Conservation (phyloP, 2,329 filamentous ascomycete genomes). For the Penicillium frequentans region DNA sequence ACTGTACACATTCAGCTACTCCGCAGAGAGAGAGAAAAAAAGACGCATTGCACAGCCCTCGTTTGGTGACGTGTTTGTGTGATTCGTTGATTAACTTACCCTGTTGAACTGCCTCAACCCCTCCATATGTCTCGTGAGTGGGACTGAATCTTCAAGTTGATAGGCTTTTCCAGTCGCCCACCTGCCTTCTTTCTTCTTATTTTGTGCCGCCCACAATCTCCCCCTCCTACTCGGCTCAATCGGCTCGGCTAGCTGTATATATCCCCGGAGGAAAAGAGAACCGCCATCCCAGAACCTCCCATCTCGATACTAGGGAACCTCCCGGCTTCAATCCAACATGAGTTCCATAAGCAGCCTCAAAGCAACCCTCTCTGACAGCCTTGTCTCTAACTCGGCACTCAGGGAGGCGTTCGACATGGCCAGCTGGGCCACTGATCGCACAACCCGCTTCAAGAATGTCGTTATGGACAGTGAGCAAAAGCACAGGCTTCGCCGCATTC, state of each 20-base stretch:
- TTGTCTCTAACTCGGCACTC: constrained; percentile 1
- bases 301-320: background rate
- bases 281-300: background rate
- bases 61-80: background rate
- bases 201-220: background rate
- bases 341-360: background rate
- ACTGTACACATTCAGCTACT: background rate
- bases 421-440: background rate
- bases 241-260: background rate
- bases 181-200: background rate
- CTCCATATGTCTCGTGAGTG: background rate
- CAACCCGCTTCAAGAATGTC: background rate
- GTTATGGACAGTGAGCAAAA: background rate
- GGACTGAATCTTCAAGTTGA: background rate
- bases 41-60: background rate
- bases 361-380: background rate
- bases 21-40: background rate
- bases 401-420: background rate
- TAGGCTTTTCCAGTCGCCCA: background rate
- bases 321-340: background rate
- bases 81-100: background rate
- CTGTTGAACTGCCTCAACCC: background rate
- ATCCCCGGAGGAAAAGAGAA: background rate
- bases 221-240: background rate
- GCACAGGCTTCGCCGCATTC: background rate